A percentile compares a stretch with the other conserved stretches of the same genome.
Evolutionary conservation across 2,329 filamentous ascomycete species (phyloP).

Genomic region (Fusarium hainanense): DNA sequence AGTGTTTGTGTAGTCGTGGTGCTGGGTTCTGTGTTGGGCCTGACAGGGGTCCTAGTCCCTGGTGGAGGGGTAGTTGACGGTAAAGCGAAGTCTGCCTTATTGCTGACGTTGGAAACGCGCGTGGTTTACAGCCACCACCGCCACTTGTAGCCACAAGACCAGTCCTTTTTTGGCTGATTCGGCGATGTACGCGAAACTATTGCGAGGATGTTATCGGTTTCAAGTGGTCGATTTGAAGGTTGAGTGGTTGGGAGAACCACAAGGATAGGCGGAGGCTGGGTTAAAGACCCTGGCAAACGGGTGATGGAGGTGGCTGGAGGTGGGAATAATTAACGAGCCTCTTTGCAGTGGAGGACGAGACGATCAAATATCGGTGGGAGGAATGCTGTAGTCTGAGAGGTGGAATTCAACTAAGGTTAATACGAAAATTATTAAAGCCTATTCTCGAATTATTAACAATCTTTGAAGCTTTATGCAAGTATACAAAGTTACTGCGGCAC

Average conservation of each 20-base stretch:
- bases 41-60: slow-evolving; percentile 26
- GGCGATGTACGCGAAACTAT: slow-evolving; percentile 14
- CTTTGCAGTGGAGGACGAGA: slow-evolving; percentile 9
- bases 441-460: background rate
- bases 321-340: slow-evolving; percentile 10
- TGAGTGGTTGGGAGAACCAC: slow-evolving; percentile 30
- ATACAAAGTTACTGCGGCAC: slow-evolving; percentile 3
- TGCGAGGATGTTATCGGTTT: slow-evolving; percentile 31
- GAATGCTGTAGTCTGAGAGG: slow-evolving; percentile 14
- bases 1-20: slow-evolving; percentile 36
- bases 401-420: background rate
- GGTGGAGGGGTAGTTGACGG: slow-evolving; percentile 30
- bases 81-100: slow-evolving; percentile 23
- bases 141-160: slow-evolving; percentile 29
- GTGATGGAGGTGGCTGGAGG: slow-evolving; percentile 34
- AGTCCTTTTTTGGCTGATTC: slow-evolving; percentile 20
- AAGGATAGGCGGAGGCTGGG: slow-evolving; percentile 29
- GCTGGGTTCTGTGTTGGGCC: slow-evolving; percentile 32
- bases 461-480: slow-evolving; percentile 5
- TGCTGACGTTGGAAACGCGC: slow-evolving; percentile 34
- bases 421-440: background rate
- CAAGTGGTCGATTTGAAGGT: slow-evolving; percentile 22
- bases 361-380: slow-evolving; percentile 17
- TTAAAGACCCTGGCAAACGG: slow-evolving; percentile 14
- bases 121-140: slow-evolving; percentile 33